Conservation (phyloP, 1,284 basidiomycete species). For the Vanrija pseudolonga region DNA sequence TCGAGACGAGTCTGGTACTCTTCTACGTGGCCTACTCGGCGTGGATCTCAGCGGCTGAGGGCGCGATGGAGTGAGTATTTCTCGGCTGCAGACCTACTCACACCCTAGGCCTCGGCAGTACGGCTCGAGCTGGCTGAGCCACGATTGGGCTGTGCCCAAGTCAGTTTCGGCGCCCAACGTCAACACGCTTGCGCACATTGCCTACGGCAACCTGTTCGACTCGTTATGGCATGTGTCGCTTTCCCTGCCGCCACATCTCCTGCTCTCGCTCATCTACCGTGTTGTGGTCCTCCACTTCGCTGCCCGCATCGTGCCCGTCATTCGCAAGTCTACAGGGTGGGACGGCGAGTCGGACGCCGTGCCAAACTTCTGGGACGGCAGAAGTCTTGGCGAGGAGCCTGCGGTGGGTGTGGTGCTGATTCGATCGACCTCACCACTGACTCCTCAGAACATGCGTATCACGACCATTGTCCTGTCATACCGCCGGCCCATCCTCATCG, state of each 20-base stretch:
- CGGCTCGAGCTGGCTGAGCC: conserved; percentile 39
- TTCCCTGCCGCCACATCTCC: conserved; percentile 45
- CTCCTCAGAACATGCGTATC: conserved; percentile 40
- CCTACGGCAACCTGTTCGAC: conserved; percentile 28
- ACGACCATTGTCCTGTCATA: conserved; percentile 48
- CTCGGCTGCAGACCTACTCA: not conserved
- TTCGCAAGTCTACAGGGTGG: conserved; percentile 56
- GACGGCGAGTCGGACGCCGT: conserved; percentile 24
- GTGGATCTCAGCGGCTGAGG: conserved; percentile 47
- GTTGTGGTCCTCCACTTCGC: conserved; percentile 78
- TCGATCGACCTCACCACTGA: not conserved
- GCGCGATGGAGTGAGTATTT: conserved; percentile 43
- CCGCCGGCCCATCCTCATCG: conserved; percentile 47
- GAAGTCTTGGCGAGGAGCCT: conserved; percentile 44
- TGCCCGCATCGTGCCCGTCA: conserved; percentile 68
- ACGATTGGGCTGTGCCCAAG: conserved; percentile 20
- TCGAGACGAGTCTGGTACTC: conserved; percentile 82
- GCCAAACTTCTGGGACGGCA: conserved; percentile 45
- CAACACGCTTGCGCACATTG: conserved; percentile 23
- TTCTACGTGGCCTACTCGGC: conserved; percentile 66
- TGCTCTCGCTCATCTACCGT: conserved; percentile 77
- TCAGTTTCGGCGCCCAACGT: conserved; percentile 14
- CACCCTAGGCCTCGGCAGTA: conserved; percentile 36
- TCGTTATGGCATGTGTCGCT: conserved; percentile 29
- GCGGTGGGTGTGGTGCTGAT: conserved; percentile 27